A percentile compares a stretch with the other conserved stretches of the same genome.
phyloP scores from a whole-genome alignment of 352 stramenopile species.

The Phytopythium boreale region DNA sequence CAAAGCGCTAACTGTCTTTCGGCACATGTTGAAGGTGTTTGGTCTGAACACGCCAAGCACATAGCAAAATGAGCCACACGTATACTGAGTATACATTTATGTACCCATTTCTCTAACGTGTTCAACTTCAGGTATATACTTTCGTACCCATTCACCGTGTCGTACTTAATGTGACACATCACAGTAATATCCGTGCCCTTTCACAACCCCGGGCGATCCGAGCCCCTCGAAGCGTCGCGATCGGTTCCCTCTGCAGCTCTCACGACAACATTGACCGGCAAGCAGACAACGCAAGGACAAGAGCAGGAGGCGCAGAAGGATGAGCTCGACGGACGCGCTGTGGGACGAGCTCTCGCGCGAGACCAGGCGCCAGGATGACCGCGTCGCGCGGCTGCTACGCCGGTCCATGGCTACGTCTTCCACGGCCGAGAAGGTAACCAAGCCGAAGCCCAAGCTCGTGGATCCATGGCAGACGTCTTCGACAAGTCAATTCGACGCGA shows the following conservation, averaged over 20 bases:
- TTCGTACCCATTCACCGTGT: not conserved
- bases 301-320: not conserved
- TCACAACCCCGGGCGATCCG: not conserved
- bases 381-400: constrained; percentile 32
- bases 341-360: constrained; percentile 51
- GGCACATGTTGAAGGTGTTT: not conserved
- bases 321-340: constrained; percentile 32
- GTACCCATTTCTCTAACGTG: not conserved
- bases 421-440: not conserved
- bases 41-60: not conserved
- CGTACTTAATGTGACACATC: not conserved
- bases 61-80: not conserved
- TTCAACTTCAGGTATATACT: not conserved
- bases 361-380: constrained; percentile 14
- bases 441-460: not conserved
- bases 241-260: no score
- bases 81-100: not conserved
- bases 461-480: not conserved
- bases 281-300: not conserved
- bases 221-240: not conserved
- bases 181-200: not conserved
- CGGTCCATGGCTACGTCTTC: constrained; percentile 30
- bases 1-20: no score
- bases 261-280: not conserved
- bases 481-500: not conserved